These are phyloP conservation scores for Chlorella sp. DNA, from an alignment of 139 green algal species.

Conservation along the genomic window DNA sequence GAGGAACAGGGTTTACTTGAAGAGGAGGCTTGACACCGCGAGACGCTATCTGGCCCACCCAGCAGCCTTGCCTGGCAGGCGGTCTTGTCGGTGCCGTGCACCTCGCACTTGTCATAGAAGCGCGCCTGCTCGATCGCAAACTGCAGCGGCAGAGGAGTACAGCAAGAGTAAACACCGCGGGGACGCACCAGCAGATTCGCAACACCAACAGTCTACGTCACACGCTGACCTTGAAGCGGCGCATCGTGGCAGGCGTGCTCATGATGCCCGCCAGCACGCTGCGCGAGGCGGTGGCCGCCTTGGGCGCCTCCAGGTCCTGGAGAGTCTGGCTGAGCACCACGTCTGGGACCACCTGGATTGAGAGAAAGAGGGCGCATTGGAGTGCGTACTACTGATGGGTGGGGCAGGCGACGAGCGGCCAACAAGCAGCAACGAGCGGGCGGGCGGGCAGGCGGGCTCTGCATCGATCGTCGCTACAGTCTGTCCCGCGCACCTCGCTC, in stretches of 20 bases:
- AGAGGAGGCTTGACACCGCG: neutral
- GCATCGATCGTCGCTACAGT: neutral
- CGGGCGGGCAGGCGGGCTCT: neutral
- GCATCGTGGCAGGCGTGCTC: slow-evolving; percentile 3
- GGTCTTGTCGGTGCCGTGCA: slow-evolving; percentile 11
- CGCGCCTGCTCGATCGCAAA: slow-evolving; percentile 72
- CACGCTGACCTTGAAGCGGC: neutral
- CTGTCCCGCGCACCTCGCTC: neutral
- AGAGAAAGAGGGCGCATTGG: no score
- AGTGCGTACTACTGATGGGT: no score
- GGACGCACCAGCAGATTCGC: neutral
- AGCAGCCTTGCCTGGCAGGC: slow-evolving; percentile 11
- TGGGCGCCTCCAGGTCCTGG: slow-evolving; percentile 41
- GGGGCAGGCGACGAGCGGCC: neutral
- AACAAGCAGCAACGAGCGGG: neutral
- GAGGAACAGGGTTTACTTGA: neutral
- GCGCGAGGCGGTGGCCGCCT: slow-evolving; percentile 60
- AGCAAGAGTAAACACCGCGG: neutral
- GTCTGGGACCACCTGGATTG: slow-evolving; percentile 66
- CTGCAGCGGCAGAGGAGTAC: slow-evolving; percentile 32
- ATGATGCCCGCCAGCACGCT: slow-evolving; percentile 58
- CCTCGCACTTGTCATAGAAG: slow-evolving; percentile 58
- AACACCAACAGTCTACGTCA: neutral
- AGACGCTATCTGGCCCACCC: neutral
- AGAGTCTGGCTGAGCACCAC: slow-evolving; percentile 56